phyloP scores from a whole-genome alignment of 2,329 filamentous ascomycete species.

The Epichloe coenophiala region DNA sequence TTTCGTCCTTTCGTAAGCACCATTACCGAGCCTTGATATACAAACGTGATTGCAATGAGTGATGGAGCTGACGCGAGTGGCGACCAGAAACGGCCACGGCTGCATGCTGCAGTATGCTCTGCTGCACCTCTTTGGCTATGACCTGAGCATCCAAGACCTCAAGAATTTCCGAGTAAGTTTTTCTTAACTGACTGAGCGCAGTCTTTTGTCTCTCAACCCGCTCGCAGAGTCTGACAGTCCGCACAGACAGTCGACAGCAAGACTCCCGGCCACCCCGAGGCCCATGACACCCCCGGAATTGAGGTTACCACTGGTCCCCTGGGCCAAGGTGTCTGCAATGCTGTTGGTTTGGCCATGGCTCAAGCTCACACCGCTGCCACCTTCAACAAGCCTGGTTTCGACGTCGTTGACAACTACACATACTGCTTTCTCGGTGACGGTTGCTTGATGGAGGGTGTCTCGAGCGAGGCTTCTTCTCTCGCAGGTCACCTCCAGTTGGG shows the following conservation, averaged over 20 bases:
- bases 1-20: slow-evolving; percentile 93
- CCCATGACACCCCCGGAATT: slow-evolving; percentile 85
- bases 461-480: slow-evolving; percentile 78
- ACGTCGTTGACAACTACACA: slow-evolving; percentile 91
- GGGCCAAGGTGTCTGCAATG: slow-evolving; percentile 93
- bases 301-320: slow-evolving; percentile 98
- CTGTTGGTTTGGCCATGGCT: slow-evolving; percentile 93
- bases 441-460: slow-evolving; percentile 97
- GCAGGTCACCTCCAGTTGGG: slow-evolving; percentile 95
- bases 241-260: slow-evolving; percentile 47
- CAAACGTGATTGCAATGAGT: not conserved
- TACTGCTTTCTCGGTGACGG: slow-evolving; percentile 96
- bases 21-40: not conserved
- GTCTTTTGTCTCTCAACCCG: not conserved
- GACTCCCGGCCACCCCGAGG: slow-evolving; percentile 91
- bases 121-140: slow-evolving; percentile 92
- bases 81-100: slow-evolving; percentile 78
- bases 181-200: not conserved
- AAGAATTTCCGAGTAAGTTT: slow-evolving; percentile 86
- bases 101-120: slow-evolving; percentile 99
- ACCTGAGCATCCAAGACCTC: slow-evolving; percentile 73
- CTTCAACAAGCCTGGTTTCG: slow-evolving; percentile 95
- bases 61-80: slow-evolving; percentile 1
- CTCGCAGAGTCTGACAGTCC: not conserved
- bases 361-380: slow-evolving; percentile 79